Evolutionary conservation across 1,284 basidiomycete species (phyloP).

Genomic region (Cutaneotrichosporon sp.): DNA sequence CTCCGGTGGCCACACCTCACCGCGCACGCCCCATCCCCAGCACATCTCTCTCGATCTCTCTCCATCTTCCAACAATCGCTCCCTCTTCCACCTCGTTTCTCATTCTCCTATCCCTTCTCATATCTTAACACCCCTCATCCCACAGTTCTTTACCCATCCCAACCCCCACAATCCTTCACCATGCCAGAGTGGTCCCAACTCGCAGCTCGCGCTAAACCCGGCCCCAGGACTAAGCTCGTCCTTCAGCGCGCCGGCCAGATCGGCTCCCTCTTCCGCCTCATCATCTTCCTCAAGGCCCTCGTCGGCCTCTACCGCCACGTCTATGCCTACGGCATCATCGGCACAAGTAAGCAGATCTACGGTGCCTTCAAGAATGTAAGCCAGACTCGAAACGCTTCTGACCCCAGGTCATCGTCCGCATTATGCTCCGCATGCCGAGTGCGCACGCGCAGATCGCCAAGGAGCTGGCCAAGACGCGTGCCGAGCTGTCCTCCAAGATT

Average conservation of each 20-base stretch:
- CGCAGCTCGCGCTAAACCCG: conserved; percentile 11
- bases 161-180: background rate
- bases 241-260: conserved; percentile 18
- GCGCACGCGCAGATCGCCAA: conserved; percentile 66
- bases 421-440: conserved; percentile 69
- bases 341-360: conserved; percentile 36
- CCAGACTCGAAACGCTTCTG: no score
- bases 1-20: no score
- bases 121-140: background rate
- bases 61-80: background rate
- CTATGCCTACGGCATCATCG: conserved; percentile 66
- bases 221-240: conserved; percentile 16
- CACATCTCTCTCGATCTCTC: no score
- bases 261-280: conserved; percentile 18
- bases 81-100: background rate
- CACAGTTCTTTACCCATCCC: background rate
- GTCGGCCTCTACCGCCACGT: conserved; percentile 61
- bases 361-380: conserved; percentile 37
- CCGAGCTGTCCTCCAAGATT: conserved; percentile 69
- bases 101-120: background rate
- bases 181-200: conserved; percentile 25
- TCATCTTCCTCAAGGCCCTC: conserved; percentile 26
- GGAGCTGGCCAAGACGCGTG: conserved; percentile 69
- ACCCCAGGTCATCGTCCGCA: conserved; percentile 61
- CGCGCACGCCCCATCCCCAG: no score